These are phyloP conservation scores for Eruca vesicaria DNA, from an alignment of 441 rosid genomes.

Conservation along the genomic window DNA sequence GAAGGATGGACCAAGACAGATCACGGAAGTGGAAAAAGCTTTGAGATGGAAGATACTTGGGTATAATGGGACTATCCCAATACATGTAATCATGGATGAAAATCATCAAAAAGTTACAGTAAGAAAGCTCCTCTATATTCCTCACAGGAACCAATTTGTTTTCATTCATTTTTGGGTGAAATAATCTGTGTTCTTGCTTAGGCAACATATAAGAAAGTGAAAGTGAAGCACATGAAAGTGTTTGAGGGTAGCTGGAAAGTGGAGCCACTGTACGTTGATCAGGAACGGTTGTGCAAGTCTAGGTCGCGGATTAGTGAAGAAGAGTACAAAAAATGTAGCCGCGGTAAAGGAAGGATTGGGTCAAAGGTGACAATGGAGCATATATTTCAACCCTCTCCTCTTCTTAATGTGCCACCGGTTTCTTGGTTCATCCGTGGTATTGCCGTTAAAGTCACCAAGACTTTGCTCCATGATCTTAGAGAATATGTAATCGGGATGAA, in stretches of 20 bases:
- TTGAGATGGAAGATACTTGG: slow-evolving; percentile 70
- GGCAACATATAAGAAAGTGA: slow-evolving; percentile 64
- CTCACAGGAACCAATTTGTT: neutral
- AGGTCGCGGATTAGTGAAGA: slow-evolving; percentile 54
- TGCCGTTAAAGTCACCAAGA: neutral
- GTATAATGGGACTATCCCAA: slow-evolving; percentile 74
- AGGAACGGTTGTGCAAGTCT: slow-evolving; percentile 57
- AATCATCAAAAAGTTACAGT: slow-evolving; percentile 60
- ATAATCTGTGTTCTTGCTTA: neutral
- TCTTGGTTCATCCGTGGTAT: slow-evolving; percentile 55
- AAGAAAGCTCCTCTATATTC: slow-evolving; percentile 1
- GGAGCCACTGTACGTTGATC: slow-evolving; percentile 60
- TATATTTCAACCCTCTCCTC: slow-evolving; percentile 58
- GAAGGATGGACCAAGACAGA: slow-evolving; percentile 69
- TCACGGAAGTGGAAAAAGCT: slow-evolving; percentile 68
- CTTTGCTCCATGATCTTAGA: neutral
- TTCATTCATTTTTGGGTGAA: neutral
- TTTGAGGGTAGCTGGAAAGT: slow-evolving; percentile 82
- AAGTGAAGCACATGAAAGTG: slow-evolving; percentile 65
- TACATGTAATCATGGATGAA: slow-evolving; percentile 70
- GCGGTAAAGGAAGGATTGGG: slow-evolving; percentile 66
- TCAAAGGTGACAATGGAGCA: slow-evolving; percentile 61
- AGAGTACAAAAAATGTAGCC: slow-evolving; percentile 56
- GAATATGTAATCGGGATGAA: neutral
- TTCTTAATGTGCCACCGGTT: slow-evolving; percentile 72